phyloP scores from a whole-genome alignment of 805 yeast species.

The Sungouiozyma ichnusensis region DNA sequence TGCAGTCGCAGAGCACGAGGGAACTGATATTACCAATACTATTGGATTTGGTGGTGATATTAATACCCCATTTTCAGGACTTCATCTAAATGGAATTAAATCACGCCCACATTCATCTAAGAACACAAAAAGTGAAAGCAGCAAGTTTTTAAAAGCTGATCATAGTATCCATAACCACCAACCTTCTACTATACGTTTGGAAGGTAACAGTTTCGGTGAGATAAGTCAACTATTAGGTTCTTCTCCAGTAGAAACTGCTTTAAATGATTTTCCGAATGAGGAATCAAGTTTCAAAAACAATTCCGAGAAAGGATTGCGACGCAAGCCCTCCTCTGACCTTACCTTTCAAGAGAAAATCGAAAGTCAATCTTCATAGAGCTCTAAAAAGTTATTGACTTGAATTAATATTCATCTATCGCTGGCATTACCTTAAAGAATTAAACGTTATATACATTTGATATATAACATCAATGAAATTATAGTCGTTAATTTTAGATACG shows the following conservation, averaged over 20 bases:
- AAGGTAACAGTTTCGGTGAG: conserved; percentile 17
- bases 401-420: too few species aligned
- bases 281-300: background rate
- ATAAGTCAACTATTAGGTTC: conserved; percentile 15
- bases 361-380: background rate
- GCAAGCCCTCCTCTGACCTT: background rate
- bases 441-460: too few species aligned
- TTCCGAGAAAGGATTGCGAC: background rate
- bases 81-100: background rate
- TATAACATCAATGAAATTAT: background rate
- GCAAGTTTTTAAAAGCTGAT: conserved; percentile 2
- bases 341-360: background rate
- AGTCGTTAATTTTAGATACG: background rate
- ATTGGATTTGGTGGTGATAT: background rate
- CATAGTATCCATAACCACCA: conserved; percentile 14
- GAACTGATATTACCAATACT: background rate
- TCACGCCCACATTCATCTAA: background rate
- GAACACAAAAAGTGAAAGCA: background rate
- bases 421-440: too few species aligned
- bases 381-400: too few species aligned
- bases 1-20: background rate
- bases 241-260: conserved; percentile 1
- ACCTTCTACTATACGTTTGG: conserved; percentile 24
- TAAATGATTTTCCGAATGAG: conserved; percentile 1
- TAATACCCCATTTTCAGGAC: background rate